Evolutionary conservation across 2,329 filamentous ascomycete genomes (phyloP), one percentile per base, ranked within the genome.

Genomic region (Bipolaris gigantea): DNA sequence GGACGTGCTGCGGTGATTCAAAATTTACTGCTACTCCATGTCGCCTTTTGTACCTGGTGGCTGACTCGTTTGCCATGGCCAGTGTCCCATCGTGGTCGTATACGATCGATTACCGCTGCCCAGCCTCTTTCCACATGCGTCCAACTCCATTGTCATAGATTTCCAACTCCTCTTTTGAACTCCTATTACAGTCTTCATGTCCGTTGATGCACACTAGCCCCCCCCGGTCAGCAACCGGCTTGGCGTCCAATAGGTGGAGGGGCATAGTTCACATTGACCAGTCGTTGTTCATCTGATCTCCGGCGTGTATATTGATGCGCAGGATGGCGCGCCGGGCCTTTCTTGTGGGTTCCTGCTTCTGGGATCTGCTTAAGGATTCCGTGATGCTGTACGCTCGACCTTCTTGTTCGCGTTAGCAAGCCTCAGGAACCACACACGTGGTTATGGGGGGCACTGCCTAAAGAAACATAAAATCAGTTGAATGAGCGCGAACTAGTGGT

Each of bases 391-490:
- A 33, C 51, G 48, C 57, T 56, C 60, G 62, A 66, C 63, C 63
- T 66, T 61, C 63, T 64, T 46, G 15, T 60, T 64, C 32, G 54
- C 55, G 58, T 65, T 65, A 65, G 60, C 43, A 19, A 39, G 40
- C 44, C 38, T 41, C 52, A 46, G 50, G 44, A 23, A 44, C 45
- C 47, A 32, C 42, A 55, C 53, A 52, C 48, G 48, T 55, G 48
- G 38, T 39, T 35, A 21, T 40, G 32, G 30, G 21, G 18, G 16
- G 23, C n/a, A 30, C 13, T 27, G 25, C 16, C 25, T 18, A 30
- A 18, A 35, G 19, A 25, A 43, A 51, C 41, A 30, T 16, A 21
- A 33, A 34, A 46, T 19, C 38, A 41, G 35, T 21, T 36, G 36
- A 40, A 25, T 27, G 41, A 19, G 40, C 33, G n/a, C n/a, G 7